Conservation (phyloP, 257 asterid genomes). For the Ligustrum vulgare region DNA sequence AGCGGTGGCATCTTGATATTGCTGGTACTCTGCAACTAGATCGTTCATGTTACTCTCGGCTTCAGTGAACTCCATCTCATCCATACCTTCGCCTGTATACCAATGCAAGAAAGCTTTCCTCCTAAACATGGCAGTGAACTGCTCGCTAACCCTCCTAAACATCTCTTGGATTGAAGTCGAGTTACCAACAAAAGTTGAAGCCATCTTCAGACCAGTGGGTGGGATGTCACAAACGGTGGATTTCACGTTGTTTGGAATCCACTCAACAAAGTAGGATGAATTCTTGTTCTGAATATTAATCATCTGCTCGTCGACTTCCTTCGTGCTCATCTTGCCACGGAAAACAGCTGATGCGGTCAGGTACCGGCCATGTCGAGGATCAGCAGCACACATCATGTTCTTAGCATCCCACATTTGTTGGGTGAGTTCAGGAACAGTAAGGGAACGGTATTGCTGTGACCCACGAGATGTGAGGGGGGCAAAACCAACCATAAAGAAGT, state of each 20-base stretch:
- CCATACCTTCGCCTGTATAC: constrained; percentile 55
- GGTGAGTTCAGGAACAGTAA: constrained; percentile 51
- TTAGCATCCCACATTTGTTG: constrained; percentile 59
- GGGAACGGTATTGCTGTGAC: constrained; percentile 49
- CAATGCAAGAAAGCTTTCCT: constrained; percentile 50
- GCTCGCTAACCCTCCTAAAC: constrained; percentile 52
- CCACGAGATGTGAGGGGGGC: constrained; percentile 56
- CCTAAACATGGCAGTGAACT: constrained; percentile 51
- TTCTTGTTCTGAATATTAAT: constrained; percentile 54
- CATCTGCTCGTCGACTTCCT: constrained; percentile 54
- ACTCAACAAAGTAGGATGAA: constrained; percentile 53
- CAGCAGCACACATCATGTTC: constrained; percentile 59
- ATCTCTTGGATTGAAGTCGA: constrained; percentile 53
- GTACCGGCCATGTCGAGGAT: constrained; percentile 50
- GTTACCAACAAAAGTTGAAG: constrained; percentile 46
- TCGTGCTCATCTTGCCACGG: constrained; percentile 57
- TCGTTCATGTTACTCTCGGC: constrained; percentile 57
- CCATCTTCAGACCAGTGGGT: constrained; percentile 51
- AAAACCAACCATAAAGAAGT: constrained; percentile 54
- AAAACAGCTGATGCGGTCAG: constrained; percentile 50
- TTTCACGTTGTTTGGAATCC: constrained; percentile 53
- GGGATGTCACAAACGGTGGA: constrained; percentile 55
- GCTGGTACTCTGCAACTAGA: constrained; percentile 52
- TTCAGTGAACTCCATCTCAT: constrained; percentile 49
- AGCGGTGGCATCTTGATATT: constrained; percentile 54